phyloP scores from a whole-genome alignment of 176 grass and related monocot genomes.

The Dendrocalamus sinicus region DNA sequence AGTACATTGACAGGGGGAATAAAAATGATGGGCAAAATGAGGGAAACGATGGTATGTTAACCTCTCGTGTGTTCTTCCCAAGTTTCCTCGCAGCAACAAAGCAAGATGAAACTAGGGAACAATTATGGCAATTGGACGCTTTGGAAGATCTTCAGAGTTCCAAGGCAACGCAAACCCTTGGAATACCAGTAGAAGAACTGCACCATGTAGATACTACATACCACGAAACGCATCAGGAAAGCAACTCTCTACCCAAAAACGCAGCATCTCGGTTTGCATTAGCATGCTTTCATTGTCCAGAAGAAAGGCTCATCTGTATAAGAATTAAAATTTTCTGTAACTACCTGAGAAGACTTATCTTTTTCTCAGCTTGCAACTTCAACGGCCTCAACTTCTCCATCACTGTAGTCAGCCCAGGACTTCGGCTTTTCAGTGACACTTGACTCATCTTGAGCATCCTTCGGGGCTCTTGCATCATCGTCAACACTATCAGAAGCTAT shows the following conservation, averaged over 20 bases:
- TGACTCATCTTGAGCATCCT: slow-evolving; percentile 46
- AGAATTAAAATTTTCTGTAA: slow-evolving; percentile 33
- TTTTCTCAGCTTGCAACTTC: slow-evolving; percentile 62
- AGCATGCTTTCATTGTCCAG: slow-evolving; percentile 32
- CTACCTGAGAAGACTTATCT: slow-evolving; percentile 20
- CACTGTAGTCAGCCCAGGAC: slow-evolving; percentile 81
- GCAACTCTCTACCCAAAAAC: slow-evolving; percentile 40
- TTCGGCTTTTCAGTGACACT: slow-evolving; percentile 56
- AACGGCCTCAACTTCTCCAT: slow-evolving; percentile 68
- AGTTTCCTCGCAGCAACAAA: slow-evolving; percentile 23
- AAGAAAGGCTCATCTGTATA: slow-evolving; percentile 39
- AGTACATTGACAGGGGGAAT: slow-evolving; percentile 30
- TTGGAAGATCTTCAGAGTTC: slow-evolving; percentile 28
- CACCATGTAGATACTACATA: slow-evolving; percentile 37
- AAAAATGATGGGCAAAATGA: slow-evolving; percentile 31
- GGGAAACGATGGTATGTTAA: slow-evolving; percentile 14
- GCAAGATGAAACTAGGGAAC: slow-evolving; percentile 38
- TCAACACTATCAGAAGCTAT: slow-evolving; percentile 43
- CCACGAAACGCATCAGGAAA: slow-evolving; percentile 35
- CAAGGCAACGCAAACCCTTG: not conserved
- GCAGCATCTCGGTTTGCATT: slow-evolving; percentile 33
- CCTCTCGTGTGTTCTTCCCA: slow-evolving; percentile 21
- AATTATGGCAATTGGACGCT: not conserved
- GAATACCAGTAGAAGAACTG: slow-evolving; percentile 18
- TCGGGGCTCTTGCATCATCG: slow-evolving; percentile 25